Evolutionary conservation across 1,284 basidiomycete species (phyloP).

Genomic region (Pseudozyma hubeiensis): DNA sequence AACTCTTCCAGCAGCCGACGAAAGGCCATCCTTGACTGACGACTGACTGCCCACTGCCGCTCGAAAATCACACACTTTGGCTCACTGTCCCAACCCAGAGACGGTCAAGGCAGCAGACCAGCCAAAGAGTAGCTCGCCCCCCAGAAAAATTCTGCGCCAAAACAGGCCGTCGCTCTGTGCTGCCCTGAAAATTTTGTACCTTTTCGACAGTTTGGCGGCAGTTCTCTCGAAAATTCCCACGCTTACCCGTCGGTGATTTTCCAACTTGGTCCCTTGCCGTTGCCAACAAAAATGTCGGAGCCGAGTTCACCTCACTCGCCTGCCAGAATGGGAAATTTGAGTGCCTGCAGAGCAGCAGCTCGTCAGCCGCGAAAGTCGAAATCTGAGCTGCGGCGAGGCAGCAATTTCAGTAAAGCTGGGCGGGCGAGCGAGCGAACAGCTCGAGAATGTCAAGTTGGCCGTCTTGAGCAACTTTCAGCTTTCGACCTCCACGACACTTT

Average conservation of each 20-base stretch:
- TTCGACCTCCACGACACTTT: slow-evolving; percentile 36
- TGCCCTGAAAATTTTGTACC: neutral
- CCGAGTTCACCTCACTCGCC: slow-evolving; percentile 1
- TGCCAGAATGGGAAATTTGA: neutral
- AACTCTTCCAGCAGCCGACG: no score
- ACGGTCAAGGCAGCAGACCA: no score
- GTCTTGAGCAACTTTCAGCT: neutral
- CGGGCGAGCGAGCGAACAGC: slow-evolving; percentile 1
- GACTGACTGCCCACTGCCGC: no score
- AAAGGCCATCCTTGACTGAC: no score
- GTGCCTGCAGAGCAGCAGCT: neutral
- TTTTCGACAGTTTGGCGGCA: neutral
- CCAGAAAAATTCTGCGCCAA: slow-evolving; percentile 8
- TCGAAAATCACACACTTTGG: no score
- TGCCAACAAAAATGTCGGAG: slow-evolving; percentile 3
- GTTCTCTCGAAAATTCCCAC: slow-evolving; percentile 14
- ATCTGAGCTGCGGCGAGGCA: neutral
- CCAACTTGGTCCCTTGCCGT: no score
- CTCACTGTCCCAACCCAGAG: no score
- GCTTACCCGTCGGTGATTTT: neutral
- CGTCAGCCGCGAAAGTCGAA: neutral
- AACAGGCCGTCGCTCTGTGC: neutral
- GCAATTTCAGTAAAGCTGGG: neutral
- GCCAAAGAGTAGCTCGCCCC: no score
- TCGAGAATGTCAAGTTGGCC: slow-evolving; percentile 15